Evolutionary conservation across 768 basidiomycete genomes (phyloP).

Genomic region (Suillus hirtellus): DNA sequence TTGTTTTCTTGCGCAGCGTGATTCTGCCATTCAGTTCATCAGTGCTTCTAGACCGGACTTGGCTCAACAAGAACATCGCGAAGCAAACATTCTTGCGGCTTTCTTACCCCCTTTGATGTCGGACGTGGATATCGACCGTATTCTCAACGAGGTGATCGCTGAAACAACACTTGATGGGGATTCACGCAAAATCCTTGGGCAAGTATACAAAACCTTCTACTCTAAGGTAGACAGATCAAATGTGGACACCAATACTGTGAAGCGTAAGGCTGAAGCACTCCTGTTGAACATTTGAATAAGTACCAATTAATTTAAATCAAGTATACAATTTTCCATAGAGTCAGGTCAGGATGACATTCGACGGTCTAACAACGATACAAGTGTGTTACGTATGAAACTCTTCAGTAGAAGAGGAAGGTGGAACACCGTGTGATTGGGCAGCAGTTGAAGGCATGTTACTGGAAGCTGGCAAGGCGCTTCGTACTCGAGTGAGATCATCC

Average conservation of each 20-base stretch:
- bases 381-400: not conserved
- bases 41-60: slow-evolving; percentile 64
- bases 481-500: slow-evolving; percentile 74
- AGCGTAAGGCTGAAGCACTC: slow-evolving; percentile 46
- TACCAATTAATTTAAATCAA: not conserved
- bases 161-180: slow-evolving; percentile 19
- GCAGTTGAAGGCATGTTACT: slow-evolving; percentile 15
- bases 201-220: slow-evolving; percentile 66
- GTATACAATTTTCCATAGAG: not conserved
- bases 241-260: slow-evolving; percentile 61
- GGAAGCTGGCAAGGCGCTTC: slow-evolving; percentile 63
- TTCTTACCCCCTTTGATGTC: slow-evolving; percentile 64
- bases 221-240: slow-evolving; percentile 55
- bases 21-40: slow-evolving; percentile 56
- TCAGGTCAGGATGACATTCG: not conserved
- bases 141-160: slow-evolving; percentile 45
- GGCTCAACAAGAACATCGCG: slow-evolving; percentile 58
- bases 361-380: not conserved
- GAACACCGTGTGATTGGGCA: not conserved
- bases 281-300: slow-evolving; percentile 21
- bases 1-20: slow-evolving; percentile 41
- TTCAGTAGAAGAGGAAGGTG: not conserved
- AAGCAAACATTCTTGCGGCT: slow-evolving; percentile 53
- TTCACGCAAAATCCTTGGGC: slow-evolving; percentile 38
- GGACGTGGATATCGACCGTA: slow-evolving; percentile 52